A percentile compares a stretch with the other conserved stretches of the same genome.
Conservation (phyloP, 2,329 filamentous ascomycete species). For the Erysiphe neolycopersici region DNA sequence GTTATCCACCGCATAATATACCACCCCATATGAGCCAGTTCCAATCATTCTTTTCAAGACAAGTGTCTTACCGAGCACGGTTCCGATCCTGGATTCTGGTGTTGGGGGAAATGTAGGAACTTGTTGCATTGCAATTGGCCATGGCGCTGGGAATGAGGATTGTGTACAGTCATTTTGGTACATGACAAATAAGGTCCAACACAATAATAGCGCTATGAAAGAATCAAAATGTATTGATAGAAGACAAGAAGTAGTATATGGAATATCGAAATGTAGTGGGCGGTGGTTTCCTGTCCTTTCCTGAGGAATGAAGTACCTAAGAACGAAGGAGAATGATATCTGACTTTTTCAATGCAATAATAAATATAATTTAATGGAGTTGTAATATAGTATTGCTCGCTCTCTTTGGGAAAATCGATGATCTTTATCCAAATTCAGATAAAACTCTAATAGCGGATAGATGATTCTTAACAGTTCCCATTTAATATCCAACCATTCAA, state of each 20-base stretch:
- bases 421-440: background rate
- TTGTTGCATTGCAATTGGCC: background rate
- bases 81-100: conserved; percentile 69
- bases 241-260: too few relatives aligned
- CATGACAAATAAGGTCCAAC: background rate
- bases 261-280: too few relatives aligned
- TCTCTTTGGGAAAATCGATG: too few relatives aligned
- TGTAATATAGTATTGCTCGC: too few relatives aligned
- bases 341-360: too few relatives aligned
- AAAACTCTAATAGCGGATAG: background rate
- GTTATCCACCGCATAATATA: conserved; percentile 76
- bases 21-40: conserved; percentile 86
- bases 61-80: conserved; percentile 39
- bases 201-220: too few relatives aligned
- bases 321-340: too few relatives aligned
- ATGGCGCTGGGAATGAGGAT: background rate
- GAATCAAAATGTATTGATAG: too few relatives aligned
- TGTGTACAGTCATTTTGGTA: background rate
- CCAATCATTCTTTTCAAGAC: conserved; percentile 69
- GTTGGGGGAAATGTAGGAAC: conserved; percentile 12
- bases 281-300: too few relatives aligned
- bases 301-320: too few relatives aligned
- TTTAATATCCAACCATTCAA: background rate
- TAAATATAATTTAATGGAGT: too few relatives aligned
- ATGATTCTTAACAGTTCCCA: background rate